phyloP scores from a whole-genome alignment of 1,284 basidiomycete genomes.

The Trametes polyzona region DNA sequence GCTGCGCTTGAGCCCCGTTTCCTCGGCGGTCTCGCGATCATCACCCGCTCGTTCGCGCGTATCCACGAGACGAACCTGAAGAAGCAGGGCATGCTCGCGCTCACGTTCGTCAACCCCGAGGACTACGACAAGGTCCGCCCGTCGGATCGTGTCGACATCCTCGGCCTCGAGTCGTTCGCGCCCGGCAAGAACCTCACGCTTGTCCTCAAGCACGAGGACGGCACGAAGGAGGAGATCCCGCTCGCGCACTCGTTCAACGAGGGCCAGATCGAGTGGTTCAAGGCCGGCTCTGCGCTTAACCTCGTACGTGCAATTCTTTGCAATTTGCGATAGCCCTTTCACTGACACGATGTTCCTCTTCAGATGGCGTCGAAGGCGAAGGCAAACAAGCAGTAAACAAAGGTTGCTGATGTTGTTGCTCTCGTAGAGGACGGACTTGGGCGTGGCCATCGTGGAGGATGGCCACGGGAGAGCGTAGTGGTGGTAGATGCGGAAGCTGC shows the following conservation, averaged over 20 bases:
- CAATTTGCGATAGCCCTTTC: background rate
- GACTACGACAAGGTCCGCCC: conserved; percentile 92
- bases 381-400: conserved; percentile 27
- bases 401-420: background rate
- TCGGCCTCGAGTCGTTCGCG: conserved; percentile 82
- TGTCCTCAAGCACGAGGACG: conserved; percentile 82
- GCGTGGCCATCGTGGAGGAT: background rate
- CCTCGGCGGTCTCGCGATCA: conserved; percentile 95
- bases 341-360: conserved; percentile 2
- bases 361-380: conserved; percentile 64
- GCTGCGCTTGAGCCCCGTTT: conserved; percentile 97
- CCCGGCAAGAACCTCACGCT: conserved; percentile 90
- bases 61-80: conserved; percentile 99
- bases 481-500: conserved; percentile 1
- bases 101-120: conserved; percentile 85
- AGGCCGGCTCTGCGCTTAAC: conserved; percentile 88
- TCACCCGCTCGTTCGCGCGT: conserved; percentile 94
- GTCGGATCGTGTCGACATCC: conserved; percentile 82
- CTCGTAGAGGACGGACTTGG: background rate
- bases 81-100: conserved; percentile 95
- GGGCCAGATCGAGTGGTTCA: conserved; percentile 95
- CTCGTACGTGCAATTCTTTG: conserved; percentile 52
- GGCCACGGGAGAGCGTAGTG: background rate
- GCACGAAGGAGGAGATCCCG: conserved; percentile 70
- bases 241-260: conserved; percentile 86